Conservation (phyloP, 768 basidiomycete genomes). For the Pleurotus tuber-regium region DNA sequence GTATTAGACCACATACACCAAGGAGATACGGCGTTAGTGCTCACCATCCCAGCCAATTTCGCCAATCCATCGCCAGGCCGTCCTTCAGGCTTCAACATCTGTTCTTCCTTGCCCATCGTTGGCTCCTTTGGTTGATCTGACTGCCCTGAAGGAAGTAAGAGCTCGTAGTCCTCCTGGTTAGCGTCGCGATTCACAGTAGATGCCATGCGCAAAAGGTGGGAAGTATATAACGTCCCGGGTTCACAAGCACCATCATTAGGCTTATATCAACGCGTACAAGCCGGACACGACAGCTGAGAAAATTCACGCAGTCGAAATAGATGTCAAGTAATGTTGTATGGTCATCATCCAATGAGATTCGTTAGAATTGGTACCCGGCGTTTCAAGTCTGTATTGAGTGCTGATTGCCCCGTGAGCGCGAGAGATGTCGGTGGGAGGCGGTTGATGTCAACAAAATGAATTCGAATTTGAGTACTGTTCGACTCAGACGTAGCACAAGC, state of each 20-base stretch:
- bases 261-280: not conserved
- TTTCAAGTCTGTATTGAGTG: not conserved
- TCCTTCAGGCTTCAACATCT: slow-evolving; percentile 29
- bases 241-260: not conserved
- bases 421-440: no score
- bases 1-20: not conserved
- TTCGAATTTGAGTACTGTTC: no score
- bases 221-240: not conserved
- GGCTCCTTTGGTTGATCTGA: not conserved
- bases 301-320: slow-evolving; percentile 8
- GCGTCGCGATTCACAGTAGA: not conserved
- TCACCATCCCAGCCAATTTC: slow-evolving; percentile 31
- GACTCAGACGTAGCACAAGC: not conserved
- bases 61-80: slow-evolving; percentile 37
- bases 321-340: no score
- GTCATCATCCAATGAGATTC: no score
- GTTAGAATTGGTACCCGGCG: not conserved
- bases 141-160: slow-evolving; percentile 11
- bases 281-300: slow-evolving; percentile 7
- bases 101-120: slow-evolving; percentile 24
- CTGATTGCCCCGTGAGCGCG: slow-evolving; percentile 1
- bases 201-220: not conserved
- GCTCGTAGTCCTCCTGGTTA: slow-evolving; percentile 15
- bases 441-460: no score
- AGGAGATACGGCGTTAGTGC: slow-evolving; percentile 14